phyloP scores from a whole-genome alignment of 352 stramenopile genomes.

The Phytophthora meadii region DNA sequence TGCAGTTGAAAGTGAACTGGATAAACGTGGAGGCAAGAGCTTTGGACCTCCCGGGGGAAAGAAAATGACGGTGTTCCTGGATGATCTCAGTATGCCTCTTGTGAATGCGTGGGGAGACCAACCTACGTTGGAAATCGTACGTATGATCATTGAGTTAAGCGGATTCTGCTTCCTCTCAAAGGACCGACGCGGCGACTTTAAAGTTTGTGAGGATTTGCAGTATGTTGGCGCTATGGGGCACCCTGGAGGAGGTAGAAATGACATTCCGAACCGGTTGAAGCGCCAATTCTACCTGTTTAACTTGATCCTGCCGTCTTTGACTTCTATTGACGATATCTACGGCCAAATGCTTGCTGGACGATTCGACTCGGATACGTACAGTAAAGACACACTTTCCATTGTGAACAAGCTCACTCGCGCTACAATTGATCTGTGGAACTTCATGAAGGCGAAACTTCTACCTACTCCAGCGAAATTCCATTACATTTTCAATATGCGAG shows the following conservation, averaged over 20 bases:
- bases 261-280: slow-evolving; percentile 99
- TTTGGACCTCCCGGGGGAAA: slow-evolving; percentile 98
- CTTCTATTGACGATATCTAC: slow-evolving; percentile 99
- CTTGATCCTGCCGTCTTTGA: slow-evolving; percentile 96
- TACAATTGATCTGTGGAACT: slow-evolving; percentile 97
- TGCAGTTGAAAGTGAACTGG: slow-evolving; percentile 97
- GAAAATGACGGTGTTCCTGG: slow-evolving; percentile 99
- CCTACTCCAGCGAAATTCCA: slow-evolving; percentile 98
- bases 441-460: slow-evolving; percentile 97
- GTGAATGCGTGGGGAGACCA: slow-evolving; percentile 99
- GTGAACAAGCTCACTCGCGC: slow-evolving; percentile 95
- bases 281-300: slow-evolving; percentile 99
- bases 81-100: slow-evolving; percentile 97
- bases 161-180: slow-evolving; percentile 99
- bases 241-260: slow-evolving; percentile 96
- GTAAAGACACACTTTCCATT: slow-evolving; percentile 83
- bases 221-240: slow-evolving; percentile 99
- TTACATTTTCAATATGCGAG: slow-evolving; percentile 99
- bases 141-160: slow-evolving; percentile 96
- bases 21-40: slow-evolving; percentile 98
- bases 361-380: slow-evolving; percentile 92
- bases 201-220: slow-evolving; percentile 97
- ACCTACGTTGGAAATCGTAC: slow-evolving; percentile 97
- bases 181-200: slow-evolving; percentile 98
- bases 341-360: slow-evolving; percentile 97